phyloP scores from a whole-genome alignment of 495 filamentous ascomycete genomes.

The Aspergillus baeticus region DNA sequence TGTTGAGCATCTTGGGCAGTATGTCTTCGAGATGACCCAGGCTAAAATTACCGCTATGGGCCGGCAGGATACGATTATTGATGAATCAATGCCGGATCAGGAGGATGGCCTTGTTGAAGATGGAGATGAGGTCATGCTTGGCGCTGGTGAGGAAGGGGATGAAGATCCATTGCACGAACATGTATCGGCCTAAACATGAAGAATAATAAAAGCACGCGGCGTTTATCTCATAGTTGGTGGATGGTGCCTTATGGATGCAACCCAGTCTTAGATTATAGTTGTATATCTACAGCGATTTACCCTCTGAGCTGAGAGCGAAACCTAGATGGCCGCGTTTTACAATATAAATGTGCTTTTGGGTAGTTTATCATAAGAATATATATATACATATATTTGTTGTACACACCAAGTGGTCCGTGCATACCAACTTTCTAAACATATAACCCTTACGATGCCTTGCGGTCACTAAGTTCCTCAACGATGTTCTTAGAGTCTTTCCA shows the following conservation, averaged over 20 bases:
- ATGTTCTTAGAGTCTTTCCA: slow-evolving; percentile 62
- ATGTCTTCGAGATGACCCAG: slow-evolving; percentile 94
- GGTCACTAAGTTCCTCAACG: slow-evolving; percentile 40
- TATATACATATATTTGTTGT: too few relatives aligned
- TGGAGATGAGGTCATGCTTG: slow-evolving; percentile 41
- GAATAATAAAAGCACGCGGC: neutral
- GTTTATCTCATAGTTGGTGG: neutral
- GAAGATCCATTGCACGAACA: slow-evolving; percentile 41
- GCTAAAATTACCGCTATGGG: slow-evolving; percentile 71
- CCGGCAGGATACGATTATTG: slow-evolving; percentile 33
- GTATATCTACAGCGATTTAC: neutral
- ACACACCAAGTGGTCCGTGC: too few relatives aligned
- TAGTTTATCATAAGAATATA: too few relatives aligned
- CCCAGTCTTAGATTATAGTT: neutral
- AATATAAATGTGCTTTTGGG: too few relatives aligned
- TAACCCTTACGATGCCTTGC: slow-evolving; percentile 6
- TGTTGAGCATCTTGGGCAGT: slow-evolving; percentile 93
- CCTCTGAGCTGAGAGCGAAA: neutral
- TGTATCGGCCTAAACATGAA: slow-evolving; percentile 10
- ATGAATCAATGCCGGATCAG: slow-evolving; percentile 34
- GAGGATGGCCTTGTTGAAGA: slow-evolving; percentile 48
- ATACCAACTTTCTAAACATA: neutral
- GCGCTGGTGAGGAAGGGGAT: slow-evolving; percentile 33
- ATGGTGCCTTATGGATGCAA: neutral
- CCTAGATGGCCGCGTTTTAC: too few relatives aligned